phyloP scores from a whole-genome alignment of 805 yeast genomes.

The Metschnikowia corniflorae region DNA sequence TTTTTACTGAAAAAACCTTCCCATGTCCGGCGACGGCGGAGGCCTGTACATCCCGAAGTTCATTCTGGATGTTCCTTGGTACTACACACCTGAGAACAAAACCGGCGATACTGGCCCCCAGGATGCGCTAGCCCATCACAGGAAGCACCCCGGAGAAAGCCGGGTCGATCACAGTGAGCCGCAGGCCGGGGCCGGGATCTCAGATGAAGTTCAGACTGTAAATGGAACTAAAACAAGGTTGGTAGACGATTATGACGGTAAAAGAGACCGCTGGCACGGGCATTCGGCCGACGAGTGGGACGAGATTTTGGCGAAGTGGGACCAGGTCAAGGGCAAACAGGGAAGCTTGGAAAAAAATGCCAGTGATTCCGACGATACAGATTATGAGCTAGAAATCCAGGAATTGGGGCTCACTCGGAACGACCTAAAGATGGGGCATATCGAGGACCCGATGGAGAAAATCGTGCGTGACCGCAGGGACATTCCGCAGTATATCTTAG shows the following conservation, averaged over 20 bases:
- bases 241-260: constrained; percentile 57
- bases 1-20: too few species aligned
- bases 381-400: constrained; percentile 37
- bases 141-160: constrained; percentile 38
- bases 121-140: constrained; percentile 59
- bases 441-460: constrained; percentile 38
- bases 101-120: constrained; percentile 1
- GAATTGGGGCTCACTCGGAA: constrained; percentile 31
- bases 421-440: constrained; percentile 22
- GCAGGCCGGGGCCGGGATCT: constrained; percentile 53
- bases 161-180: constrained; percentile 48
- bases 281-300: constrained; percentile 63
- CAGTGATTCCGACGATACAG: constrained; percentile 35
- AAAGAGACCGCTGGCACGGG: constrained; percentile 81
- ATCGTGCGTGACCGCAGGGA: constrained; percentile 68
- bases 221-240: constrained; percentile 19
- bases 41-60: constrained; percentile 38
- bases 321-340: constrained; percentile 20
- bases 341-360: constrained; percentile 3
- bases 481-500: constrained; percentile 61
- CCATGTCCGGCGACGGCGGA: neutral
- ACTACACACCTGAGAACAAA: constrained; percentile 17
- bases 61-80: constrained; percentile 40
- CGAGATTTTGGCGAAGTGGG: constrained; percentile 46
- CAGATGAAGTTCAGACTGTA: constrained; percentile 33